Conservation (phyloP, 441 rosid species). For the Sinapis alba region DNA sequence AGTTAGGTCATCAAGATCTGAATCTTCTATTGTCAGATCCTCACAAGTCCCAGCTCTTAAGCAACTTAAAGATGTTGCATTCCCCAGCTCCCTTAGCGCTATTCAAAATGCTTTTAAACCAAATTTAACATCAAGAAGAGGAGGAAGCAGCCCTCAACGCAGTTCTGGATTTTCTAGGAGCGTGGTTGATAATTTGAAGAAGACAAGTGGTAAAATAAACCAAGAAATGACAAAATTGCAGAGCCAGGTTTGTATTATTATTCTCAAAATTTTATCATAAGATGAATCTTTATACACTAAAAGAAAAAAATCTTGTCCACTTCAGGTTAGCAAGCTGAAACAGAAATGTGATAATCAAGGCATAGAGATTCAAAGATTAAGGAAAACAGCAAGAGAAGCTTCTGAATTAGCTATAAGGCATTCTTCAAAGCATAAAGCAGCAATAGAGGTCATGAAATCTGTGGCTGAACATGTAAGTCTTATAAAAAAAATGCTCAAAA, state of each 20-base stretch:
- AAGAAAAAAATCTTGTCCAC: slow-evolving; percentile 2
- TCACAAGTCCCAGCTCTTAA: slow-evolving; percentile 71
- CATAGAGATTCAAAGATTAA: slow-evolving; percentile 50
- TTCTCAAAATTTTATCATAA: slow-evolving; percentile 11
- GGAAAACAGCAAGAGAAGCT: slow-evolving; percentile 46
- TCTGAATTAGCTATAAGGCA: slow-evolving; percentile 48
- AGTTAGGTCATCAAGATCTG: slow-evolving; percentile 55
- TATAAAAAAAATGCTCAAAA: slow-evolving; percentile 3
- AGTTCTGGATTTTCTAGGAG: slow-evolving; percentile 63
- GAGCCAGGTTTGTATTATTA: slow-evolving; percentile 51
- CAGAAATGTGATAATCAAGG: slow-evolving; percentile 64
- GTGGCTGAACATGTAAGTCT: slow-evolving; percentile 57
- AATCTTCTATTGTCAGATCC: slow-evolving; percentile 55
- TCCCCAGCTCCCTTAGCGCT: slow-evolving; percentile 71
- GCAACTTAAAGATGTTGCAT: slow-evolving; percentile 67
- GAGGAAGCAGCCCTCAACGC: slow-evolving; percentile 59
- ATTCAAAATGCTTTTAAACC: slow-evolving; percentile 68
- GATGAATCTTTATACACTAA: slow-evolving; percentile 6
- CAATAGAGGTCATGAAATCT: slow-evolving; percentile 57
- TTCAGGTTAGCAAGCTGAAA: slow-evolving; percentile 61
- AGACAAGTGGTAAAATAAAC: slow-evolving; percentile 69
- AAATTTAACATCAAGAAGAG: slow-evolving; percentile 46
- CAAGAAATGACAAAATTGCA: slow-evolving; percentile 71
- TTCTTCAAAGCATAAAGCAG: slow-evolving; percentile 52
- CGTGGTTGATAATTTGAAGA: slow-evolving; percentile 77